Evolutionary conservation across 208 protist species (phyloP).

Genomic region (Crithidia mellificae): DNA sequence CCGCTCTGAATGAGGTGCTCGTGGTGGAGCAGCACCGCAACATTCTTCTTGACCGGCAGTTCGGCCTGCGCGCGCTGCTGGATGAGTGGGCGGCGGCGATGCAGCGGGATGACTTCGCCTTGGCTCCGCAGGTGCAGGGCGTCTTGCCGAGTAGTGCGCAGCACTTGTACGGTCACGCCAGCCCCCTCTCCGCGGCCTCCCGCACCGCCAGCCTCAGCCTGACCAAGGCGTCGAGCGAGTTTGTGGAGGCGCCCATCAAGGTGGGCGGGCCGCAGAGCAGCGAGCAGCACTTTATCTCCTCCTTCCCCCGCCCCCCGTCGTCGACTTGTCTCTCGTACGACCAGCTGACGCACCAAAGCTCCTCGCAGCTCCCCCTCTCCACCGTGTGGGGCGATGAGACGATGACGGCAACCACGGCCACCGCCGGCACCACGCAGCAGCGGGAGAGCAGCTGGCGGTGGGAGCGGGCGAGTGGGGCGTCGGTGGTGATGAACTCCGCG

Average conservation of each 20-base stretch:
- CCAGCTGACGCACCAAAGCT: background rate
- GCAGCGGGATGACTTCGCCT: conserved; percentile 22
- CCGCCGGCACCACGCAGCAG: background rate
- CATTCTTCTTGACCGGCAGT: conserved; percentile 55
- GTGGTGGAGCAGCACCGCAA: conserved; percentile 54
- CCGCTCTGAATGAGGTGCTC: conserved; percentile 43
- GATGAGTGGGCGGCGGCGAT: conserved; percentile 43
- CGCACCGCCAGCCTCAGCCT: conserved; percentile 6
- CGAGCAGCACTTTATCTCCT: conserved; percentile 14
- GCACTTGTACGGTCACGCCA: background rate
- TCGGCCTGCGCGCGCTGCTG: conserved; percentile 60
- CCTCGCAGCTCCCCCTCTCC: background rate
- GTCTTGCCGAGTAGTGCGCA: background rate
- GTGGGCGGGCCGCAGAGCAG: background rate
- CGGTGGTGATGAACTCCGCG: background rate
- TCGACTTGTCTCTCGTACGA: background rate
- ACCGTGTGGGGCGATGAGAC: conserved; percentile 1
- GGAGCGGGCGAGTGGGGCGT: conserved; percentile 14
- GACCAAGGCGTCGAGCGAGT: conserved; percentile 17
- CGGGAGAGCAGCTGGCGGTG: conserved; percentile 21
- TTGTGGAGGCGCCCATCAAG: conserved; percentile 6
- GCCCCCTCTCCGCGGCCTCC: background rate
- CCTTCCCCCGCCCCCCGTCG: conserved; percentile 8
- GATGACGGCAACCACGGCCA: background rate
- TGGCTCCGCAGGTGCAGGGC: conserved; percentile 14